Conservation (phyloP, 2,329 filamentous ascomycete species). For the Pseudopyricularia cyperi region DNA sequence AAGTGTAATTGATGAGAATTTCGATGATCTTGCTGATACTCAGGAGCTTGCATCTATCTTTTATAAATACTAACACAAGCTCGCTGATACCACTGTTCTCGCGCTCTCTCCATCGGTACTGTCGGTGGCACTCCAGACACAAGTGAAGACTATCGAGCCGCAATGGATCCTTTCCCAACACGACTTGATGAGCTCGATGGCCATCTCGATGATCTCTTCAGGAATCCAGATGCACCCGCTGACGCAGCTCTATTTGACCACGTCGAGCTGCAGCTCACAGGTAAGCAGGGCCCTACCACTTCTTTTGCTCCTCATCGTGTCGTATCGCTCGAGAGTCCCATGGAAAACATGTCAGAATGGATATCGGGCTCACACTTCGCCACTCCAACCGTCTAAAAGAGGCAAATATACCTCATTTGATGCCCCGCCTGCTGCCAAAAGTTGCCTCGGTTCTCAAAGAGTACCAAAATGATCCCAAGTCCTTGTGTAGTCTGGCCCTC, state of each 20-base stretch:
- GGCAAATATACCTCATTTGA: slow-evolving; percentile 35
- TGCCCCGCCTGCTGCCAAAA: slow-evolving; percentile 38
- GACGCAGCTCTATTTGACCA: slow-evolving; percentile 42
- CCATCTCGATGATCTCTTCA: slow-evolving; percentile 38
- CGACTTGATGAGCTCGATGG: slow-evolving; percentile 39
- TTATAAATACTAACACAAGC: no score
- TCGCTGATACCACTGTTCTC: no score
- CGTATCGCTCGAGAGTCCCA: no score
- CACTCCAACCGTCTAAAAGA: no score
- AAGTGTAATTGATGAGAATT: not conserved
- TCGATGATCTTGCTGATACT: no score
- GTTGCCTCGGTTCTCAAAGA: slow-evolving; percentile 38
- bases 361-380: no score
- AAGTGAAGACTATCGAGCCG: slow-evolving; percentile 3
- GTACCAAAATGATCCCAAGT: slow-evolving; percentile 35
- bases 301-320: not conserved
- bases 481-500: slow-evolving; percentile 37
- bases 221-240: slow-evolving; percentile 26
- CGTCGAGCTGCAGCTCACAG: slow-evolving; percentile 43
- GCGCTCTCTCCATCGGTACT: no score
- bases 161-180: slow-evolving; percentile 26
- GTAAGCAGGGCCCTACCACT: not conserved
- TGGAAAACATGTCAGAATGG: no score
- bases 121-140: not conserved
- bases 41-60: no score